A percentile compares a stretch with the other conserved stretches of the same genome.
These are phyloP conservation scores for Clavispora fructus DNA, from an alignment of 805 yeast genomes.

Conservation along the genomic window DNA sequence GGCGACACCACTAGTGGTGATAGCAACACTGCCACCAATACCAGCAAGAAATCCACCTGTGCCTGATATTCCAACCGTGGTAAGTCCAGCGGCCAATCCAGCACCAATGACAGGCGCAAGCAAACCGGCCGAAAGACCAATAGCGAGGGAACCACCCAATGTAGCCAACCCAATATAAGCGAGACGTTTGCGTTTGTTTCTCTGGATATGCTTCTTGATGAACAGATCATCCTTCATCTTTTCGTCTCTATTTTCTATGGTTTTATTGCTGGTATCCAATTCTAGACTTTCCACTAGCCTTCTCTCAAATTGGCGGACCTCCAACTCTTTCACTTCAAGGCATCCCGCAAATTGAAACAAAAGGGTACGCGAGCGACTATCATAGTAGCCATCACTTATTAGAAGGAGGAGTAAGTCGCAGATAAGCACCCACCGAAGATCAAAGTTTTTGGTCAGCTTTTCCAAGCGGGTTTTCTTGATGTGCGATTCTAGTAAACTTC, in stretches of 20 bases:
- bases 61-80: conserved; percentile 94
- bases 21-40: conserved; percentile 92
- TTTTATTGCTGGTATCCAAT: conserved; percentile 52
- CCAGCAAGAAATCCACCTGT: conserved; percentile 91
- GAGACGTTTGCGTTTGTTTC: conserved; percentile 58
- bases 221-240: conserved; percentile 76
- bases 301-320: conserved; percentile 83
- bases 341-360: conserved; percentile 60
- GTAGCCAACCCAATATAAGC: conserved; percentile 94
- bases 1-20: conserved; percentile 86
- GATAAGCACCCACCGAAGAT: conserved; percentile 86
- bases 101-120: conserved; percentile 98
- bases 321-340: conserved; percentile 56
- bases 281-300: conserved; percentile 87
- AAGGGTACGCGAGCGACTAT: conserved; percentile 81
- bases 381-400: conserved; percentile 80
- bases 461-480: conserved; percentile 8
- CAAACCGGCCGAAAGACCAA: conserved; percentile 92
- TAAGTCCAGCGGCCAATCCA: conserved; percentile 93
- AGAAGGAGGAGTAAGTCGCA: conserved; percentile 84
- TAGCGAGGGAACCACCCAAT: conserved; percentile 88
- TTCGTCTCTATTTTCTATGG: conserved; percentile 60
- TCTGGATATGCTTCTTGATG: conserved; percentile 66
- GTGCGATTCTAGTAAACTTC: conserved; percentile 46
- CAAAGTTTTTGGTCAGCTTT: conserved; percentile 29